These are phyloP conservation scores for Penicillium sclerotiorum DNA, from an alignment of 2,329 filamentous ascomycete genomes.

Conservation along the genomic window DNA sequence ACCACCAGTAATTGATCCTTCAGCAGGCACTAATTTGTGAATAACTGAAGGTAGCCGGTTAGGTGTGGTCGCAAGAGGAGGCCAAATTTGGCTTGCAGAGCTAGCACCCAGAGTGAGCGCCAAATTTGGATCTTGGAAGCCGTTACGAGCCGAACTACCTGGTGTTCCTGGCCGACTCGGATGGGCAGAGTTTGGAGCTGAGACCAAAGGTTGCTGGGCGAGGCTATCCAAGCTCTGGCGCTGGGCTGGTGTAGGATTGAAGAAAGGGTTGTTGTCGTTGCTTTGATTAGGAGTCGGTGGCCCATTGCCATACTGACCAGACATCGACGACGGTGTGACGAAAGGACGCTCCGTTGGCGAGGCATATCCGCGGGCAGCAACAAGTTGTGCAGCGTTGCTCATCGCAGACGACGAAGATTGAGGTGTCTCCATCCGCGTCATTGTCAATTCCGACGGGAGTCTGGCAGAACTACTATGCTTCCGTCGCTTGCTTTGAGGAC, in stretches of 20 bases:
- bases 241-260: constrained; percentile 57
- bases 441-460: constrained; percentile 72
- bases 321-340: constrained; percentile 45
- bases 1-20: constrained; percentile 79
- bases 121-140: constrained; percentile 40
- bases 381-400: constrained; percentile 45
- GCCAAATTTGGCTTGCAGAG: constrained; percentile 55
- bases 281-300: constrained; percentile 66
- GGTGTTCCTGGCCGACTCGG: constrained; percentile 80
- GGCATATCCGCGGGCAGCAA: constrained; percentile 39
- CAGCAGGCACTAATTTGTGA: constrained; percentile 78
- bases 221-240: constrained; percentile 68
- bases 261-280: constrained; percentile 62
- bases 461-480: constrained; percentile 73
- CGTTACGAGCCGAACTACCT: constrained; percentile 48
- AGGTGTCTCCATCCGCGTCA: constrained; percentile 76
- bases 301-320: constrained; percentile 57
- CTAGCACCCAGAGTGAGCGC: constrained; percentile 42
- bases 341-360: constrained; percentile 51
- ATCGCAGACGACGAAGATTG: constrained; percentile 46
- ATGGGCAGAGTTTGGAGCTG: constrained; percentile 71
- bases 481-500: constrained; percentile 75
- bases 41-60: constrained; percentile 65
- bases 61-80: constrained; percentile 54
- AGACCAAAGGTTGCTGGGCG: constrained; percentile 66